Base-by-base conservation (phyloP, 2,329 filamentous ascomycete genomes). In the Clonostachys sp. region DNA sequence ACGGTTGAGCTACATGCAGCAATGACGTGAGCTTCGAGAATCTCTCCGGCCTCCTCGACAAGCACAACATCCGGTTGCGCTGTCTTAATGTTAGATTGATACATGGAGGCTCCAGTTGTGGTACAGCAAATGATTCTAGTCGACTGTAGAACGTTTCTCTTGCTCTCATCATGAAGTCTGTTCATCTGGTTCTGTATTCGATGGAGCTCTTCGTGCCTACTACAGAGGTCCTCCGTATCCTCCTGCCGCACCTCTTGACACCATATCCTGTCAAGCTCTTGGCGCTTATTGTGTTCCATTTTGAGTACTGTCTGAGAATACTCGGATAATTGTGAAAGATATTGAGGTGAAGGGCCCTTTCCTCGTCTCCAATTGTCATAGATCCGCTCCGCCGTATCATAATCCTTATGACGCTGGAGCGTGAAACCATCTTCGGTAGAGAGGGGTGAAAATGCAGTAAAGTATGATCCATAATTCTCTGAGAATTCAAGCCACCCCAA, bases 21-120 rank as follows among this genome's bases (percentile, higher is more conserved):
- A 1, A 89, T 61, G 17, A 66, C 38, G 53, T 89, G 86, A 2
- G 74, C 73, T 59, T 90, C 86, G 0, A 89, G 67, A 5, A 90
- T 86, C 52, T 90, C 86, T 2, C 84, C 86, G 1, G 85, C 86
- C 61, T 90, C 86, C 59, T 90, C 86, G 0, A 88, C 78, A 0
- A 91, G 57, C 2, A 89, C 62, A 4, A 87, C 68, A 2, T 81
- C 80, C 0, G 84, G 82, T 0, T 65, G 61, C 0, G 76, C 77
- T 1, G 72, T 66, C 5, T 72, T 72, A 9, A 90, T 72, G 2
- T 78, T 67, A 1, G 73, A 62, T 0, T 71, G 64, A 45, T 86
- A 77, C 62, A 74, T 89, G 0, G 87, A 83, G 0, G 85, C 85
- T 0, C 71, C 84, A 0, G 83, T 90, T 0, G 86, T 90, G 0